phyloP scores from a whole-genome alignment of 805 yeast species.

The Saturnispora sanitii region DNA sequence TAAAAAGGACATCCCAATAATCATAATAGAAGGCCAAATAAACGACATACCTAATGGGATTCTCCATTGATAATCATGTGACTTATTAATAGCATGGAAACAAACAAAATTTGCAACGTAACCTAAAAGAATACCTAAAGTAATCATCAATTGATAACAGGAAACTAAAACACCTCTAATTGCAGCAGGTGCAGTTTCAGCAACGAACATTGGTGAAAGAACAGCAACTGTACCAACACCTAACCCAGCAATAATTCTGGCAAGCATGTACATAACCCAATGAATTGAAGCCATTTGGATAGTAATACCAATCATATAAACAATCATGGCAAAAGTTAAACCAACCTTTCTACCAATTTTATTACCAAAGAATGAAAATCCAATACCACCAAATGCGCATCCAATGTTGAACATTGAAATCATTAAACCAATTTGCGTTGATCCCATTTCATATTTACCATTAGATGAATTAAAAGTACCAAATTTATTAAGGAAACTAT shows the following conservation, averaged over 20 bases:
- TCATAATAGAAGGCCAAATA: slow-evolving; percentile 76
- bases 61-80: slow-evolving; percentile 62
- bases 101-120: slow-evolving; percentile 80
- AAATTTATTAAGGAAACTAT: slow-evolving; percentile 41
- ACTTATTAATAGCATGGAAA: slow-evolving; percentile 53
- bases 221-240: slow-evolving; percentile 95
- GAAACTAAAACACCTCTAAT: slow-evolving; percentile 88
- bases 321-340: slow-evolving; percentile 37
- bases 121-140: slow-evolving; percentile 92
- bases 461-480: slow-evolving; percentile 30
- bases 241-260: slow-evolving; percentile 87
- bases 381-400: slow-evolving; percentile 60
- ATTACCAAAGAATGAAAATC: slow-evolving; percentile 47
- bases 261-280: slow-evolving; percentile 80
- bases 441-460: slow-evolving; percentile 35
- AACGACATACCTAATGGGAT: slow-evolving; percentile 82
- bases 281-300: slow-evolving; percentile 46
- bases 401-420: slow-evolving; percentile 63
- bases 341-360: slow-evolving; percentile 48
- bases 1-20: slow-evolving; percentile 65
- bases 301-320: slow-evolving; percentile 49
- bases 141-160: slow-evolving; percentile 78
- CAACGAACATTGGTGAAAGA: slow-evolving; percentile 85
- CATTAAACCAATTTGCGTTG: slow-evolving; percentile 46
- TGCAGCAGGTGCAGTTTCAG: slow-evolving; percentile 89